phyloP scores from a whole-genome alignment of 2,329 filamentous ascomycete genomes.

The Colletotrichum aenigma region DNA sequence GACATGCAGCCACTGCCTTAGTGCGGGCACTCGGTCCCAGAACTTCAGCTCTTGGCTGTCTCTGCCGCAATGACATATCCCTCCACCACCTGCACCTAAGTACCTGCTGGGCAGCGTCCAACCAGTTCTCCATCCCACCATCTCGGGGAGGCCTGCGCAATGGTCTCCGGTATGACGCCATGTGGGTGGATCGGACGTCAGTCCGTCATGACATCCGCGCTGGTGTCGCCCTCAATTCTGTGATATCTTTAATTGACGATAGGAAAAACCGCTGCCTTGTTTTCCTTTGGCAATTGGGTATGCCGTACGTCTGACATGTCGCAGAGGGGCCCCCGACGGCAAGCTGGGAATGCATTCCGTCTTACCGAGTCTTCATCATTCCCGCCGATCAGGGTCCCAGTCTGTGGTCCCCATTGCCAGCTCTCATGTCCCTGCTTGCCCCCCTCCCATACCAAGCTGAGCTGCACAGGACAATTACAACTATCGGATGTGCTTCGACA shows the following conservation, averaged over 20 bases:
- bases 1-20: neutral
- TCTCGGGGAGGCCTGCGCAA: neutral
- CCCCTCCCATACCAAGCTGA: neutral
- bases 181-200: neutral
- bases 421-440: neutral
- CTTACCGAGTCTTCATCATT: neutral
- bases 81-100: neutral
- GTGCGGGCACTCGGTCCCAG: neutral
- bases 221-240: neutral
- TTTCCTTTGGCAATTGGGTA: neutral
- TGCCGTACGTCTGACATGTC: neutral
- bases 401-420: neutral
- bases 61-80: neutral
- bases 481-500: neutral
- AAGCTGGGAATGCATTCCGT: neutral
- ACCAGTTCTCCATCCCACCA: neutral
- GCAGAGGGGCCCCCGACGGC: neutral
- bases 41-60: neutral
- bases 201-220: neutral
- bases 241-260: neutral
- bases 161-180: slow-evolving; percentile 16
- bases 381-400: neutral
- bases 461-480: neutral
- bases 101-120: neutral
- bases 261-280: neutral